Base-by-base conservation (phyloP, 495 filamentous ascomycete genomes). In the Podospora conica region DNA sequence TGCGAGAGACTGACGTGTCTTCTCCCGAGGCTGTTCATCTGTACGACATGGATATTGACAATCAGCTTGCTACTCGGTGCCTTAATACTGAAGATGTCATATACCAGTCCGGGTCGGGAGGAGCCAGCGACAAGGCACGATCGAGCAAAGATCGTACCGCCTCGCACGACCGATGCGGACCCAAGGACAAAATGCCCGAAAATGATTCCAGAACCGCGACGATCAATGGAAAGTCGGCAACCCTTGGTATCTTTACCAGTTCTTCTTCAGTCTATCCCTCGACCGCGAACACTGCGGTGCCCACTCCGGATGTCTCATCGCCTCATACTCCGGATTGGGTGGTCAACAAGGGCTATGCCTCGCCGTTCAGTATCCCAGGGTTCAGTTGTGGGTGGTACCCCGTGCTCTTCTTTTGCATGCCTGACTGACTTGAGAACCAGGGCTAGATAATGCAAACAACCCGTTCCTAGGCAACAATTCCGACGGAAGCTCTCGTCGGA, bases 181-280 rank as follows among this genome's bases (percentile, higher is more conserved):
- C 29, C 9, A 18, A 23, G n/a, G 22, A 61, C 29, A 15, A 7
- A 8, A 9, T 22, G 8, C 7, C 11, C 59, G 59, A 61, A 8
- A 20, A 20, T 31, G 15, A 33, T 11, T 10, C 25, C 9, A 27
- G 22, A 27, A 22, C 22, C 21, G 27, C 48, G 55, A 10, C 60
- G n/a, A 29, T 12, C 6, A 55, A 53, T 12, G 22, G 15, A 20
- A 28, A 31, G 3, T 12, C 61, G 3, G 23, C 20, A n/a, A 33
- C 64, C 6, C 27, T 9, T 31, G 64, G 58, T 8, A 11, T 60
- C 7, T 9, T 58, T 11, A 69, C 66, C 24, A 63, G 64, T 11
- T 67, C 70, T 29, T 74, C 70, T 7, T 74, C 72, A 6, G 60
- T 66, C 18, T 74, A 74, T 61, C 70, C 72, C n/a, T 74, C 72